Evolutionary conservation across 1,284 basidiomycete species (phyloP).

Genomic region (Leccinum huronense): DNA sequence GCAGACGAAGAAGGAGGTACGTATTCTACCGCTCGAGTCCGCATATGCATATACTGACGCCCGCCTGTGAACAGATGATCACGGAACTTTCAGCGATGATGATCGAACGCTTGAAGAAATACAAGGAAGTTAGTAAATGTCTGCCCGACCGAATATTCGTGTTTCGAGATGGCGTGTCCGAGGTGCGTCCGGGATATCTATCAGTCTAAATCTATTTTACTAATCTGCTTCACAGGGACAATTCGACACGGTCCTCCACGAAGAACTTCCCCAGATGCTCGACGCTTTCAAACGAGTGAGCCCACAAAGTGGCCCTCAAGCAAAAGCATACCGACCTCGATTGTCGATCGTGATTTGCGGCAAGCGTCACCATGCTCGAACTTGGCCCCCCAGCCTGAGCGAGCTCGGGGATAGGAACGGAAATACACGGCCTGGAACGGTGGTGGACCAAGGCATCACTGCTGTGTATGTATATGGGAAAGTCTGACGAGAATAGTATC

Average conservation of each 20-base stretch:
- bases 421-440: slow-evolving; percentile 72
- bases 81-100: slow-evolving; percentile 64
- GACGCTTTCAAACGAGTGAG: slow-evolving; percentile 58
- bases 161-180: slow-evolving; percentile 67
- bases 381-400: slow-evolving; percentile 49
- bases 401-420: slow-evolving; percentile 56
- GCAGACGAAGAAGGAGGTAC: slow-evolving; percentile 66
- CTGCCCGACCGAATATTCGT: slow-evolving; percentile 58
- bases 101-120: slow-evolving; percentile 60
- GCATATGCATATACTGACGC: neutral
- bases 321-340: slow-evolving; percentile 53
- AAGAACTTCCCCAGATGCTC: slow-evolving; percentile 61
- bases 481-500: slow-evolving; percentile 2
- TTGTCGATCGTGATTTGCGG: slow-evolving; percentile 76
- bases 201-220: neutral
- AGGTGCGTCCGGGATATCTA: slow-evolving; percentile 48
- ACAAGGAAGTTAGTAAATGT: slow-evolving; percentile 49
- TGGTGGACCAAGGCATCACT: slow-evolving; percentile 73
- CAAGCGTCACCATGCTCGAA: slow-evolving; percentile 74
- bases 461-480: slow-evolving; percentile 46
- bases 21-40: slow-evolving; percentile 8
- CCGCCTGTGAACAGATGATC: slow-evolving; percentile 53
- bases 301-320: slow-evolving; percentile 27
- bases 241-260: slow-evolving; percentile 55
- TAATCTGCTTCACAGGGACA: slow-evolving; percentile 52